A percentile compares a stretch with the other conserved stretches of the same genome.
These are phyloP conservation scores for Metschnikowia noctiluminum DNA, from an alignment of 805 yeast species.

Conservation along the genomic window DNA sequence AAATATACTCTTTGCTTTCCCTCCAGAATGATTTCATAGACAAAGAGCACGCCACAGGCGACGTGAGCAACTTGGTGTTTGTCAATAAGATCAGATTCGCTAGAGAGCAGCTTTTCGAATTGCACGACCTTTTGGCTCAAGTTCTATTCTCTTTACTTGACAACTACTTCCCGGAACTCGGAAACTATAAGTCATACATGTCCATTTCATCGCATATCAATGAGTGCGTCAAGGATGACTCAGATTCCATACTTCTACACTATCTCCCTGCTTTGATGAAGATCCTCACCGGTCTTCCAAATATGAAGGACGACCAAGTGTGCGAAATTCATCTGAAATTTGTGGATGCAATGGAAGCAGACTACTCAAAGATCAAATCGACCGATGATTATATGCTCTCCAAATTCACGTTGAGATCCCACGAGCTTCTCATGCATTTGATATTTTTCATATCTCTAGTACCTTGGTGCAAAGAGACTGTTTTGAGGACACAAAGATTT, in stretches of 20 bases:
- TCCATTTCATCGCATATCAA: conserved; percentile 44
- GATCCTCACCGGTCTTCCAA: conserved; percentile 41
- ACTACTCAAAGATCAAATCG: conserved; percentile 20
- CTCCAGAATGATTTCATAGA: conserved; percentile 49
- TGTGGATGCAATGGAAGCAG: conserved; percentile 29
- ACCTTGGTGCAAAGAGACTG: conserved; percentile 60
- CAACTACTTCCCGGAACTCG: conserved; percentile 30
- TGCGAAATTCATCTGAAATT: conserved; percentile 39
- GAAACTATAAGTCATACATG: conserved; percentile 31
- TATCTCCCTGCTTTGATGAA: conserved; percentile 57
- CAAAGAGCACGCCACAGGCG: conserved; percentile 49
- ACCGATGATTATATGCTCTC: conserved; percentile 30
- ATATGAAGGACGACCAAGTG: conserved; percentile 35
- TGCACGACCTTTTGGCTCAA: conserved; percentile 72
- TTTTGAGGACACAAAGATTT: conserved; percentile 38
- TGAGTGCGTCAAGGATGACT: conserved; percentile 42
- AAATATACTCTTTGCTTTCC: conserved; percentile 54
- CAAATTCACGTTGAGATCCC: conserved; percentile 29
- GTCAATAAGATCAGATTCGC: conserved; percentile 47
- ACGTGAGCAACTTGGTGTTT: conserved; percentile 42
- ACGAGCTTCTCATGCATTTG: conserved; percentile 43
- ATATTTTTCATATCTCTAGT: conserved; percentile 57
- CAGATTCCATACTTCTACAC: conserved; percentile 64
- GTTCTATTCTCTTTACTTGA: conserved; percentile 52
- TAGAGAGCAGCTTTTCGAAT: conserved; percentile 57